phyloP scores from a whole-genome alignment of 805 yeast species.

The Hanseniaspora nectarophila region DNA sequence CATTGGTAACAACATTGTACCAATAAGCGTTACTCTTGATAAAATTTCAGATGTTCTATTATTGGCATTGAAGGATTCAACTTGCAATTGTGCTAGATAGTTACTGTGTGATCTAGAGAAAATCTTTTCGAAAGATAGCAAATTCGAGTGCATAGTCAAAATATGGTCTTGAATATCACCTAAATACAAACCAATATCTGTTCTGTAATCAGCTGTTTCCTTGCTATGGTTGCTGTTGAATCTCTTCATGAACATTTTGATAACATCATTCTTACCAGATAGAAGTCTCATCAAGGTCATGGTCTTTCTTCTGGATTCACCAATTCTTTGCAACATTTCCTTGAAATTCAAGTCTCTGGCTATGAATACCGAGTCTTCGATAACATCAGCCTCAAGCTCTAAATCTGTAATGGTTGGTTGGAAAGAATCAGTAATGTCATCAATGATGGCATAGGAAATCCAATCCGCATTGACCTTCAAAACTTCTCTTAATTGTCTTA shows the following conservation, averaged over 20 bases:
- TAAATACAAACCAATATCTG: slow-evolving; percentile 78
- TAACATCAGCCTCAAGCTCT: slow-evolving; percentile 71
- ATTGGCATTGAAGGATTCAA: slow-evolving; percentile 77
- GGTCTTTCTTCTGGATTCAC: slow-evolving; percentile 78
- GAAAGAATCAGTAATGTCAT: slow-evolving; percentile 75
- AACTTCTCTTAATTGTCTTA: slow-evolving; percentile 63
- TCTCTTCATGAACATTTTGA: slow-evolving; percentile 92
- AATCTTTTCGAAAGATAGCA: slow-evolving; percentile 82
- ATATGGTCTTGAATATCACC: slow-evolving; percentile 97
- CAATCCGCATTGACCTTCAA: slow-evolving; percentile 71
- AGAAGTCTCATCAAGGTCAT: slow-evolving; percentile 85
- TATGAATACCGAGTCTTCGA: slow-evolving; percentile 69
- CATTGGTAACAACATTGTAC: slow-evolving; percentile 82
- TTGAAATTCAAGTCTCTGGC: slow-evolving; percentile 65
- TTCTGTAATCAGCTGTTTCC: slow-evolving; percentile 32
- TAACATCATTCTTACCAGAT: slow-evolving; percentile 91
- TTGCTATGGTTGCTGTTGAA: slow-evolving; percentile 28
- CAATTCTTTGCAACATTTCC: slow-evolving; percentile 66
- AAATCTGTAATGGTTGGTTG: slow-evolving; percentile 69
- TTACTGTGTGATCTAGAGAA: slow-evolving; percentile 84
- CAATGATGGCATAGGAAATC: slow-evolving; percentile 71
- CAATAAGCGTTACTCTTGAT: slow-evolving; percentile 78
- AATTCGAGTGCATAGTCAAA: slow-evolving; percentile 86
- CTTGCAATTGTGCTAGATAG: slow-evolving; percentile 87
- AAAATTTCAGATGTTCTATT: slow-evolving; percentile 76